Percentiles rank a stretch among this genome's conserved stretches.
phyloP scores from a whole-genome alignment of 768 basidiomycete species.

The Trametes cinnabarina region DNA sequence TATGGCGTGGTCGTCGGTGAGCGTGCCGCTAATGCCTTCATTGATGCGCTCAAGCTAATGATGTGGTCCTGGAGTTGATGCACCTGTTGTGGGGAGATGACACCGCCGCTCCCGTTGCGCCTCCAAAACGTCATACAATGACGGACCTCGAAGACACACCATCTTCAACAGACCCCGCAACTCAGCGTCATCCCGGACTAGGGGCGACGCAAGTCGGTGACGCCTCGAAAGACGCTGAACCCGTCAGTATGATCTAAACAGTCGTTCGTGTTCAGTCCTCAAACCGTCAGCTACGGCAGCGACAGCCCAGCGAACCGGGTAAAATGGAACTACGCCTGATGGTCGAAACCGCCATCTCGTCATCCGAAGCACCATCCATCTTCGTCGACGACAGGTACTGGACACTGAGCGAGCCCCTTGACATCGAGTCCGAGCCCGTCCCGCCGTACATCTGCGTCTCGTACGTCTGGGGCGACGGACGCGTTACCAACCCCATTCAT shows the following conservation, averaged over 20 bases:
- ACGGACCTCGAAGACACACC: background rate
- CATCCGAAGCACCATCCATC: background rate
- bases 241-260: background rate
- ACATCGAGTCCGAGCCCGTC: background rate
- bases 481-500: constrained; percentile 12
- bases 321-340: constrained; percentile 22
- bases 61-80: background rate
- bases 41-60: background rate
- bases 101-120: background rate
- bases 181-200: too few species aligned
- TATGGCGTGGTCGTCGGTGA: background rate
- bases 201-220: too few species aligned
- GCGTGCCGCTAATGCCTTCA: background rate
- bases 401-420: constrained; percentile 16
- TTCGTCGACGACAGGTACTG: constrained; percentile 12
- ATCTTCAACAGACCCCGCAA: background rate
- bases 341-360: background rate
- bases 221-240: background rate
- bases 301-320: constrained; percentile 1
- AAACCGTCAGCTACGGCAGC: background rate
- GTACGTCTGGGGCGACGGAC: constrained; percentile 23
- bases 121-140: background rate
- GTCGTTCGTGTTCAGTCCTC: background rate
- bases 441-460: constrained; percentile 21
- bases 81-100: background rate